A percentile compares a stretch with the other conserved stretches of the same genome.
Evolutionary conservation across 768 basidiomycete species (phyloP).

Genomic region (Leccinum rimulosum): DNA sequence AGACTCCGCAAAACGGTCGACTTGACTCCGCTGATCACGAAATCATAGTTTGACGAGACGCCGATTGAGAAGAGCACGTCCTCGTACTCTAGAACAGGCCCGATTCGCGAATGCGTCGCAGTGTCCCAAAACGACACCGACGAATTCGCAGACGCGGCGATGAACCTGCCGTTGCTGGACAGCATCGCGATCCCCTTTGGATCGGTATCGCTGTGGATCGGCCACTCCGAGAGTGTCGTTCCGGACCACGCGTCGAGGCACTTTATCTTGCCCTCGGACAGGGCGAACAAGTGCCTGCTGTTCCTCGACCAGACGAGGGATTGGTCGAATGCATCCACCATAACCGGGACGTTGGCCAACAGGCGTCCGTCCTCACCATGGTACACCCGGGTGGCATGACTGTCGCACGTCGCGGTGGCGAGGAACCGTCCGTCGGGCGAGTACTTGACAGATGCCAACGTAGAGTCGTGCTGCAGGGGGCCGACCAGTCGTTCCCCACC

Average conservation of each 20-base stretch:
- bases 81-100: conserved; percentile 4
- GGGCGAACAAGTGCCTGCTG: conserved; percentile 6
- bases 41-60: conserved; percentile 7
- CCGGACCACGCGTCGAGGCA: neutral
- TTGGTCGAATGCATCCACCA: conserved; percentile 2
- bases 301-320: conserved; percentile 7
- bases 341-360: neutral
- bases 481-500: conserved; percentile 2
- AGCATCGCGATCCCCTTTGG: conserved; percentile 1
- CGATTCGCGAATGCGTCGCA: conserved; percentile 2
- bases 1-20: conserved; percentile 1
- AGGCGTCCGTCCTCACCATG: neutral
- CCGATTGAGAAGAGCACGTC: conserved; percentile 2
- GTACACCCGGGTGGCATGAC: conserved; percentile 4
- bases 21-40: conserved; percentile 1
- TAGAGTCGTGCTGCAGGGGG: neutral
- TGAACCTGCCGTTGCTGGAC: conserved; percentile 9
- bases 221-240: conserved; percentile 1
- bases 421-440: conserved; percentile 6
- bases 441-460: conserved; percentile 12
- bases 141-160: neutral
- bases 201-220: neutral
- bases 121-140: conserved; percentile 16
- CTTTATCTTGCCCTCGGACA: conserved; percentile 2
- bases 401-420: conserved; percentile 5